Evolutionary conservation across 164 flowering plant genomes (phyloP).

Genomic region (Liquidambar formosana): DNA sequence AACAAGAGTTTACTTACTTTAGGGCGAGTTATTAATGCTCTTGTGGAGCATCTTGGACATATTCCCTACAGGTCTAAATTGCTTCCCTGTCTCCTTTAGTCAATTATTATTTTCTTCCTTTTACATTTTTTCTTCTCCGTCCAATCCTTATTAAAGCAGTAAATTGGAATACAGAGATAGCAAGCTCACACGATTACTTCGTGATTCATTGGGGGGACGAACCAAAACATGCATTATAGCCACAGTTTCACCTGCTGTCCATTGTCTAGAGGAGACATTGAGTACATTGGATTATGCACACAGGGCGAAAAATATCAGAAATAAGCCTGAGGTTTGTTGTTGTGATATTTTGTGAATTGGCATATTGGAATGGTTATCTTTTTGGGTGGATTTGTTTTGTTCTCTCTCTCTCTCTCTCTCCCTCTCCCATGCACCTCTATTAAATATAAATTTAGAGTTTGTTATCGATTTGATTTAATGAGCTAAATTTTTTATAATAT

Average conservation of each 20-base stretch:
- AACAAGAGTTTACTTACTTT: constrained; percentile 93
- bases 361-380: background rate
- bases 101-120: background rate
- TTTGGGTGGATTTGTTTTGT: background rate
- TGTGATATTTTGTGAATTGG: background rate
- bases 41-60: constrained; percentile 96
- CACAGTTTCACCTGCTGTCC: constrained; percentile 96
- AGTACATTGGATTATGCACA: constrained; percentile 98
- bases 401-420: too few relatives aligned
- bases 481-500: too few relatives aligned
- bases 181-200: constrained; percentile 88
- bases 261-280: constrained; percentile 93
- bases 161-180: constrained; percentile 68
- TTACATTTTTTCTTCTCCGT: background rate
- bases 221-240: constrained; percentile 99
- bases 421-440: too few relatives aligned
- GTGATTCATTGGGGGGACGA: constrained; percentile 98
- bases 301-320: constrained; percentile 87
- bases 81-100: background rate
- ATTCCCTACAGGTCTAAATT: constrained; percentile 80
- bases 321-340: constrained; percentile 85
- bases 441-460: too few relatives aligned
- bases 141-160: constrained; percentile 1
- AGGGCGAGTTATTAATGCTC: constrained; percentile 93
- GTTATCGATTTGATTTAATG: too few relatives aligned